Percentiles rank a stretch among this genome's conserved stretches.
phyloP scores from a whole-genome alignment of 306 rosid species.

The Hippophae rhamnoides region DNA sequence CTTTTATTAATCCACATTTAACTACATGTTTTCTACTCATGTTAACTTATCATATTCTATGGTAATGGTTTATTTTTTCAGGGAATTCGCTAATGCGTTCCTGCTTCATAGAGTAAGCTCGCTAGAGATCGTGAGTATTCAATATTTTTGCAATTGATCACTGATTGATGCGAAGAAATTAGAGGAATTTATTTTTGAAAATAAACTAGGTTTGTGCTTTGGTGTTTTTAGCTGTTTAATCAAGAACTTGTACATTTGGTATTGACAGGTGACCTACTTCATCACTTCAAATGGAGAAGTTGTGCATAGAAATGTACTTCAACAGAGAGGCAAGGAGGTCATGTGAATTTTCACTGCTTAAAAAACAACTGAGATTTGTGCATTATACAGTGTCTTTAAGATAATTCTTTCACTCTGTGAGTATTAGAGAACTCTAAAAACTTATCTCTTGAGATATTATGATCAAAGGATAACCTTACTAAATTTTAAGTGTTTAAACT shows the following conservation, averaged over 20 bases:
- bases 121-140: conserved; percentile 35
- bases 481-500: too few relatives aligned
- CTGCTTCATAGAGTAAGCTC: conserved; percentile 50
- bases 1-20: not conserved
- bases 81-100: conserved; percentile 38
- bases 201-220: not conserved
- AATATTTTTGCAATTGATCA: not conserved
- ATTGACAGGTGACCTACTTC: conserved; percentile 35
- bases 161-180: not conserved
- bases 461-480: too few relatives aligned
- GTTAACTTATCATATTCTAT: conserved; percentile 2
- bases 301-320: conserved; percentile 28
- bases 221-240: not conserved
- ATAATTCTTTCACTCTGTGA: too few relatives aligned
- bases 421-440: too few relatives aligned
- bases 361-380: conserved; percentile 1
- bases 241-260: not conserved
- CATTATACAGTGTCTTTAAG: not conserved
- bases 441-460: too few relatives aligned
- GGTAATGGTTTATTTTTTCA: conserved; percentile 7
- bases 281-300: conserved; percentile 29
- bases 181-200: not conserved
- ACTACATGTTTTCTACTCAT: not conserved
- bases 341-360: conserved; percentile 17
- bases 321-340: conserved; percentile 36